Percentiles rank a stretch among this genome's conserved stretches.
Evolutionary conservation across 352 stramenopile species (phyloP).

Genomic region (Globisporangium radiosum): DNA sequence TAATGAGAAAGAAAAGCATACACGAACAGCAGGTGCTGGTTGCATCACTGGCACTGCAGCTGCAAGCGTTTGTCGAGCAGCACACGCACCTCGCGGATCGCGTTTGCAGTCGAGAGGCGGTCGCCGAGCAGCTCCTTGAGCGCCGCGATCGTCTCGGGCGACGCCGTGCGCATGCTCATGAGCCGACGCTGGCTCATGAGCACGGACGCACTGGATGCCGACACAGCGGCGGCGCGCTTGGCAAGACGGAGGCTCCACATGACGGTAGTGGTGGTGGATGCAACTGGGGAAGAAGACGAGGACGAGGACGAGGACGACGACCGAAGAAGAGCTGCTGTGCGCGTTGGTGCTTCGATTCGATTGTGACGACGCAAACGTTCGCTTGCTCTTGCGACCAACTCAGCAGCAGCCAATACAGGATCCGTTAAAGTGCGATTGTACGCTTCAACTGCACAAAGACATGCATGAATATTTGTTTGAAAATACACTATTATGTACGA

Average conservation of each 20-base stretch:
- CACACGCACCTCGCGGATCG: slow-evolving; percentile 42
- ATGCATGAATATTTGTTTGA: too few species aligned
- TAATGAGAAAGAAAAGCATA: too few species aligned
- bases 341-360: slow-evolving; percentile 9
- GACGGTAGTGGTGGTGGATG: neutral
- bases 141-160: slow-evolving; percentile 39
- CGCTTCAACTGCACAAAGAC: neutral
- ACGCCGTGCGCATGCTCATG: slow-evolving; percentile 28
- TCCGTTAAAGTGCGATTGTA: neutral
- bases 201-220: neutral
- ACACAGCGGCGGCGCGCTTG: neutral
- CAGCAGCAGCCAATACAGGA: neutral
- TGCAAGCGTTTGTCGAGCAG: too few species aligned
- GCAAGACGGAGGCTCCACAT: slow-evolving; percentile 13
- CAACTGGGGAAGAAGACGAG: too few species aligned
- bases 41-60: too few species aligned
- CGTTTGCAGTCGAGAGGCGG: slow-evolving; percentile 58
- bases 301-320: too few species aligned
- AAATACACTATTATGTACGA: too few species aligned
- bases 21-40: too few species aligned
- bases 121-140: slow-evolving; percentile 58
- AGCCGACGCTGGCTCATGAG: neutral
- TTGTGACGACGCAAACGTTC: slow-evolving; percentile 1
- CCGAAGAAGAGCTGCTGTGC: neutral
- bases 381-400: neutral